Base-by-base conservation (phyloP, 768 basidiomycete genomes). In the Clavaria fumosa region DNA sequence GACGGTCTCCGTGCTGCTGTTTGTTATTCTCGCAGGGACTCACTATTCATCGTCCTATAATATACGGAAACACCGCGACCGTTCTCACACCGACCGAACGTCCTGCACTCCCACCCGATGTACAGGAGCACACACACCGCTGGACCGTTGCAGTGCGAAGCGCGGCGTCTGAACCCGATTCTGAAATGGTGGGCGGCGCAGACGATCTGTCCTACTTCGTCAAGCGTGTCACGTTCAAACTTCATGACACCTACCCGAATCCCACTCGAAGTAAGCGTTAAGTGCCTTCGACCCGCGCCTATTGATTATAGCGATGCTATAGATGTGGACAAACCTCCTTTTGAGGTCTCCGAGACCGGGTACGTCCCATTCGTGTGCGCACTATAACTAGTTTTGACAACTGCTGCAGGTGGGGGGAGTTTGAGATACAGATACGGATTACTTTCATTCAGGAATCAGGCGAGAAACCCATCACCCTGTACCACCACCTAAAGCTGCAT, bases 111-210 rank as follows among this genome's bases (percentile, higher is more conserved):
- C 58, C 67, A 19, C 67, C 70, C 27, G 84, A 89, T 46, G n/a
- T n/a, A n/a, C n/a, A n/a, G n/a, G n/a, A n/a, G n/a, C 89, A 91
- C 48, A 96, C 93, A 2, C 93, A 97, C 55, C 72, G 74, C 43
- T 99, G 95, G 95, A 97, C 90, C 0, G 80, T 99, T 41, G 91
- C 89, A 19, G 72, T 99, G 18, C 75, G 95, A 18, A 84, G 85
- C 30, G 90, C 91, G 0, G 72, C 85, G 1, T 79, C 83, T 23
- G 63, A 71, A 2, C 64, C 75, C 0, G 73, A 76, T 45, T 70
- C 76, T 33, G 78, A 85, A 33, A 64, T 72, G 32, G 84, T 91
- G 15, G 91, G 91, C 15, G 89, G 86, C 10, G 81, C 77, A 38
- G 90, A 96, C 54, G 89, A 96, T 50, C 53, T 91, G 23, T 70